Conservation (phyloP, 2,329 filamentous ascomycete species). For the Fusarium oligoseptatum region DNA sequence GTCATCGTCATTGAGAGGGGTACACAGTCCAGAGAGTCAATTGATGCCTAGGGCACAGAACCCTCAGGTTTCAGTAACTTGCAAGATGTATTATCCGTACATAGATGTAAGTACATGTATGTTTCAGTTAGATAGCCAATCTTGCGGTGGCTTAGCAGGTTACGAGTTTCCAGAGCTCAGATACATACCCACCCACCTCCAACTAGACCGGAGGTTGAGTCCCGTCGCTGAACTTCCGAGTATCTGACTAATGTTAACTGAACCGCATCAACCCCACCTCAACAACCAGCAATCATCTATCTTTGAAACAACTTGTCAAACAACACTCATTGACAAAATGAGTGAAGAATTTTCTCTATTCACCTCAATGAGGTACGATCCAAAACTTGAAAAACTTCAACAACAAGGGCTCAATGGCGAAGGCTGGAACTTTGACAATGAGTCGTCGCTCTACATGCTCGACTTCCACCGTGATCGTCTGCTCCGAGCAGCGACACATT, state of each 20-base stretch:
- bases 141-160: not conserved
- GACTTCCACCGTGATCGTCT: slow-evolving; percentile 83
- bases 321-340: slow-evolving; percentile 44
- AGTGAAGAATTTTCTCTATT: slow-evolving; percentile 70
- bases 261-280: not conserved
- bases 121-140: not conserved
- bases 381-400: slow-evolving; percentile 62
- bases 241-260: not conserved
- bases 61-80: not conserved
- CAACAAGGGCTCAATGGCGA: slow-evolving; percentile 55
- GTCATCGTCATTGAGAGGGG: not conserved
- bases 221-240: not conserved
- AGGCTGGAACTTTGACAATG: slow-evolving; percentile 65
- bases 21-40: not conserved
- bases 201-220: not conserved
- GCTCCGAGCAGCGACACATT: slow-evolving; percentile 71
- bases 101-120: not conserved
- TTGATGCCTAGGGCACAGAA: not conserved
- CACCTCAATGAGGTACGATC: slow-evolving; percentile 80
- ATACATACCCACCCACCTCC: not conserved
- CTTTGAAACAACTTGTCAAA: not conserved
- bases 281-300: not conserved
- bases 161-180: not conserved
- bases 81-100: not conserved
- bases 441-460: slow-evolving; percentile 83